phyloP scores from a whole-genome alignment of 2,329 filamentous ascomycete genomes.

The Gaeumannomyces sp. region DNA sequence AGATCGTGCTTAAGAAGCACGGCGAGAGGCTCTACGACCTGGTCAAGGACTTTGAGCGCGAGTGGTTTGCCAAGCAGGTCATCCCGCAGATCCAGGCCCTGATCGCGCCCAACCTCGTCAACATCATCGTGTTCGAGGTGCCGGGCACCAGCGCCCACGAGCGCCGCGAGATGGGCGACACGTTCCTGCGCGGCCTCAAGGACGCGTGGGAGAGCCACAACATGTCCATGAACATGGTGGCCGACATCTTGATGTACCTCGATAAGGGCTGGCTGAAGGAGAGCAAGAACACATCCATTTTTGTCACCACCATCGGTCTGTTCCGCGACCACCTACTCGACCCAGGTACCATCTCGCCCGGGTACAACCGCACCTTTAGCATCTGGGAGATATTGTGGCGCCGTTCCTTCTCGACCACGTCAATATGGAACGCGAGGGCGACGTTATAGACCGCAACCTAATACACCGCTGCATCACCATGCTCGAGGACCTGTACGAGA shows the following conservation, averaged over 20 bases:
- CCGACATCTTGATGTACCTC: conserved; percentile 83
- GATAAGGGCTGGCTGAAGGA: conserved; percentile 79
- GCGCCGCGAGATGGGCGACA: conserved; percentile 72
- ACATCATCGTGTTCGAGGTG: conserved; percentile 50
- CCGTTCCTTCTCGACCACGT: conserved; percentile 86
- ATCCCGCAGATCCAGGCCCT: conserved; percentile 63
- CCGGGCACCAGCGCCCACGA: conserved; percentile 65
- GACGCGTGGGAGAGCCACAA: conserved; percentile 85
- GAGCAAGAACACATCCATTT: conserved; percentile 67
- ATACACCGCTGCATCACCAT: conserved; percentile 82
- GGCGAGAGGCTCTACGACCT: conserved; percentile 74
- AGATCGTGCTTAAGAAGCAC: conserved; percentile 84
- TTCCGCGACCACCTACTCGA: conserved; percentile 79
- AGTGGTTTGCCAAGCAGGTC: conserved; percentile 72
- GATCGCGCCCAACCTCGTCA: conserved; percentile 63
- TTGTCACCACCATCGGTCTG: conserved; percentile 74
- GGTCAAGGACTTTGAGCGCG: conserved; percentile 73
- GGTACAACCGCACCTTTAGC: conserved; percentile 23
- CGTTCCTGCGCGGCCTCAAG: conserved; percentile 70
- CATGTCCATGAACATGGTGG: conserved; percentile 81
- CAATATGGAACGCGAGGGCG: conserved; percentile 83
- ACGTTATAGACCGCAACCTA: conserved; percentile 76
- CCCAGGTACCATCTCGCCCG: conserved; percentile 23
- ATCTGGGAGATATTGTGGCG: conserved; percentile 71
- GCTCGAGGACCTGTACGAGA: conserved; percentile 83